A percentile compares a stretch with the other conserved stretches of the same genome.
phyloP scores from a whole-genome alignment of 2,329 filamentous ascomycete genomes.

The Exophiala sp. region DNA sequence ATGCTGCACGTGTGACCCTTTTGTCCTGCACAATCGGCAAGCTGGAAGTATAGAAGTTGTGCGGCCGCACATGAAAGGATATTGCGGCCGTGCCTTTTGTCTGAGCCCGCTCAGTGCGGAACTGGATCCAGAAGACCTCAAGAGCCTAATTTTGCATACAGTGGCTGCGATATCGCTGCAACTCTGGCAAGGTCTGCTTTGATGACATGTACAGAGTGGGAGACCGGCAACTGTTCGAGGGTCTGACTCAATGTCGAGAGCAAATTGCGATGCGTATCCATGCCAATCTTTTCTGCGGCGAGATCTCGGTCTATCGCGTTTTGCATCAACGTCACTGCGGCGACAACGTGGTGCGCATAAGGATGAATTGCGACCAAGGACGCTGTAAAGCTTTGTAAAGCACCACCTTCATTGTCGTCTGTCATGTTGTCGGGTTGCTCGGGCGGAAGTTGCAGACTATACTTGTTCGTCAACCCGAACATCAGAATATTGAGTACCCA shows the following conservation, averaged over 20 bases:
- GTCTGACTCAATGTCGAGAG: constrained; percentile 29
- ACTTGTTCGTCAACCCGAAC: constrained; percentile 33
- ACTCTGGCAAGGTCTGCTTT: constrained; percentile 18
- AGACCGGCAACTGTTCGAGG: constrained; percentile 30
- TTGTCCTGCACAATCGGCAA: too few relatives aligned
- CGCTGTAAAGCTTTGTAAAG: constrained; percentile 16
- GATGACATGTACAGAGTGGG: constrained; percentile 30
- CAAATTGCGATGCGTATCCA: constrained; percentile 27
- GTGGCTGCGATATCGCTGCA: constrained; percentile 3
- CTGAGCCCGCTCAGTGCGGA: too few relatives aligned
- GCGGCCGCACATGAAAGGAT: too few relatives aligned
- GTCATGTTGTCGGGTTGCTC: not conserved
- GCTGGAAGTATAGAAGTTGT: not conserved
- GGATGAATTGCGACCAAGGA: constrained; percentile 33
- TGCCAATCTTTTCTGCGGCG: constrained; percentile 26
- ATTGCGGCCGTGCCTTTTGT: too few relatives aligned
- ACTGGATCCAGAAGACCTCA: not conserved
- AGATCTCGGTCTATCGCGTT: constrained; percentile 31
- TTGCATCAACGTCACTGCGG: constrained; percentile 31
- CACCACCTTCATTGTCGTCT: not conserved
- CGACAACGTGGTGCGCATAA: constrained; percentile 34
- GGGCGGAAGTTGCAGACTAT: constrained; percentile 16
- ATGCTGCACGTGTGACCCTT: too few relatives aligned
- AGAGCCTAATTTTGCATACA: constrained; percentile 3
- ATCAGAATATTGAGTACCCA: constrained; percentile 31